A percentile compares a stretch with the other conserved stretches of the same genome.
Conservation (phyloP, 495 filamentous ascomycete genomes). For the Trichocladium antarcticum region DNA sequence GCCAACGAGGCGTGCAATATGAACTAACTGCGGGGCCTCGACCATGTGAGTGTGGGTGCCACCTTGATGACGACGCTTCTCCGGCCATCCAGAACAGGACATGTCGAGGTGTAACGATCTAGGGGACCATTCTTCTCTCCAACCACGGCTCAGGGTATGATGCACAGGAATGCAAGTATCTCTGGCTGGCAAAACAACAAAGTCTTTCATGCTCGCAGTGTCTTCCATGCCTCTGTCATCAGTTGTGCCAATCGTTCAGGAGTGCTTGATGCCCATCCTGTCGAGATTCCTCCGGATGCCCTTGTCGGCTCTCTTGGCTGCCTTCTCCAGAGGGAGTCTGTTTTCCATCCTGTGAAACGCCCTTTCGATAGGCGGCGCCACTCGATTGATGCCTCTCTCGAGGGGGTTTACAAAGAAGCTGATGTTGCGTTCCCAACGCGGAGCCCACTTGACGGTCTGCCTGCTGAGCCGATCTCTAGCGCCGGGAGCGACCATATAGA, state of each 20-base stretch:
- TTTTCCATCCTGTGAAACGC: constrained; percentile 33
- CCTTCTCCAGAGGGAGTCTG: constrained; percentile 34
- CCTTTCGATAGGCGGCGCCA: constrained; percentile 31
- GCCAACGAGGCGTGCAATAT: not conserved
- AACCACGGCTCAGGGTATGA: too few species aligned
- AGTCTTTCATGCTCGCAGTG: not conserved
- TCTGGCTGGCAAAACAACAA: too few species aligned
- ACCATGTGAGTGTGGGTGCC: not conserved
- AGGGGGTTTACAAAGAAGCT: constrained; percentile 34
- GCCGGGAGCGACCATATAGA: constrained; percentile 39
- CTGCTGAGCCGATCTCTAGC: constrained; percentile 34
- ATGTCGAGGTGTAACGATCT: too few species aligned
- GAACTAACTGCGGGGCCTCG: not conserved
- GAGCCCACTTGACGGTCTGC: constrained; percentile 39
- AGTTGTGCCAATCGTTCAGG: constrained; percentile 1
- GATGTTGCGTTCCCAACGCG: constrained; percentile 42
- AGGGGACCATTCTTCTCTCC: too few species aligned
- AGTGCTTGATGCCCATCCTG: constrained; percentile 17
- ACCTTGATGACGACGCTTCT: not conserved
- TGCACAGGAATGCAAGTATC: too few species aligned
- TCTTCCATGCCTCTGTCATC: not conserved
- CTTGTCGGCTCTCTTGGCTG: constrained; percentile 31
- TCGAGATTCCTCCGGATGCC: constrained; percentile 34
- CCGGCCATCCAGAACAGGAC: not conserved
- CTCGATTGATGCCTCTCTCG: constrained; percentile 32